A percentile compares a stretch with the other conserved stretches of the same genome.
These are phyloP conservation scores for Periconia sp. DNA, from an alignment of 2,329 filamentous ascomycete species.

Conservation along the genomic window DNA sequence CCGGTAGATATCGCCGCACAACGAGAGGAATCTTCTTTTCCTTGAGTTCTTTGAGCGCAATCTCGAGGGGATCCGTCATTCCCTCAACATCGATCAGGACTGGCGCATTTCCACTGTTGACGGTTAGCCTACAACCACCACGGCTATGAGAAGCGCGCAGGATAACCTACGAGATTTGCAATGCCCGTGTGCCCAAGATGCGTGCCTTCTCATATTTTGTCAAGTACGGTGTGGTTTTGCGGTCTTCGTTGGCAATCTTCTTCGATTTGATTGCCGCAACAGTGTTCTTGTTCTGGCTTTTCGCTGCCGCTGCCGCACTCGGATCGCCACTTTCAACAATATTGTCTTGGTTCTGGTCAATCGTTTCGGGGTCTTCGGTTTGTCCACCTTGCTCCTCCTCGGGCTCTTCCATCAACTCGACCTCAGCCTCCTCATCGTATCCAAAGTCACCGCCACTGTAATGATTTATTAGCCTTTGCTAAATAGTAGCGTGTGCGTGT, in stretches of 20 bases:
- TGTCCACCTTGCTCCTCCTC: constrained; percentile 52
- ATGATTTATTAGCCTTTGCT: constrained; percentile 13
- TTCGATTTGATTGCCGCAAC: constrained; percentile 68
- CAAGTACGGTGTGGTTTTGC: constrained; percentile 96
- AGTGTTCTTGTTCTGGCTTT: constrained; percentile 52
- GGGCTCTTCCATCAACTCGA: constrained; percentile 67
- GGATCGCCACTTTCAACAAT: constrained; percentile 55
- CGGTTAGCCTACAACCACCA: constrained; percentile 17
- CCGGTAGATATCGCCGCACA: constrained; percentile 90
- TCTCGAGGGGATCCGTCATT: constrained; percentile 95
- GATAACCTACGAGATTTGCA: constrained; percentile 83
- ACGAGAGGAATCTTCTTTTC: constrained; percentile 99
- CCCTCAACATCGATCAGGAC: constrained; percentile 95
- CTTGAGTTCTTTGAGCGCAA: constrained; percentile 93
- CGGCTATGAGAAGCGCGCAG: not conserved
- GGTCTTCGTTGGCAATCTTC: constrained; percentile 85
- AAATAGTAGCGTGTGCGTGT: not conserved
- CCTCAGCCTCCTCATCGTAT: constrained; percentile 64
- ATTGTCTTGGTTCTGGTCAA: constrained; percentile 37
- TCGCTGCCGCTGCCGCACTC: constrained; percentile 49
- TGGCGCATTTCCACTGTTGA: constrained; percentile 86
- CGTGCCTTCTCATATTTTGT: constrained; percentile 97
- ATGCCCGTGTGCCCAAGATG: constrained; percentile 86
- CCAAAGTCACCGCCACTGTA: constrained; percentile 42
- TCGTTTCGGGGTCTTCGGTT: constrained; percentile 36